Base-by-base conservation (phyloP, 2,329 filamentous ascomycete species). In the Albophoma yamanashiensis region DNA sequence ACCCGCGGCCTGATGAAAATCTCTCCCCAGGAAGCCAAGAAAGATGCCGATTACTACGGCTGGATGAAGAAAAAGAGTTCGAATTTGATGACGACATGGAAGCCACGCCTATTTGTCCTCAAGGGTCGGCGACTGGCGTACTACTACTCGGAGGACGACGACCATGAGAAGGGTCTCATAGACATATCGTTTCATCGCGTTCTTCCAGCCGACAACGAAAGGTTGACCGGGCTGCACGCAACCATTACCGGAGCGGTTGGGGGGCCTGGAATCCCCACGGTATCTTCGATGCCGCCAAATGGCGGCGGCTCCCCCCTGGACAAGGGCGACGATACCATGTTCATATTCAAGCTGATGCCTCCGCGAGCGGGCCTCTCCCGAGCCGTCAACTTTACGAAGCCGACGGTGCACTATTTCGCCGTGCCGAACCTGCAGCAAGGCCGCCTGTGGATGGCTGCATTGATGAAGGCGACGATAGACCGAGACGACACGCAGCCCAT, bases 31-130 rank as follows among this genome's bases (percentile, higher is more conserved):
- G 91, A 96, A 70, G 92, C 93, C 62, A 94, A 96, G 74, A 78
- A 86, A 63, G 86, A 85, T 62, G 93, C 91, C 59, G 93, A 99
- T 70, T 97, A 96, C 72, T 93, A 88, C 68, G 94, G 94, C 1
- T 99, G 94, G 94, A 99, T 99, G 94, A 97, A 94, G 80, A 99
- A 99, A 82, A 92, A 95, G 75, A 96, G 91, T 62, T 93, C 91
- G 1, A 94, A 93, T 68, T 79, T 97, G 40, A 96, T 99, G 88
- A 92, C 92, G 2, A 96, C 92, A 1, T 99, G 94, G 94, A 99
- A 97, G 70, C 89, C 92, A 15, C 87, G 94, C 15, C 81, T 97
- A n/a, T 99, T 99, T 70, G 88, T 99, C 9, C 84, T 99, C 61
- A 92, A 92, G 69, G 94, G 94, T 38, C 87, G 93, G 58, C 87